A percentile compares a stretch with the other conserved stretches of the same genome.
Conservation (phyloP, 2,329 filamentous ascomycete species). For the Aspergillus eucalypticola region DNA sequence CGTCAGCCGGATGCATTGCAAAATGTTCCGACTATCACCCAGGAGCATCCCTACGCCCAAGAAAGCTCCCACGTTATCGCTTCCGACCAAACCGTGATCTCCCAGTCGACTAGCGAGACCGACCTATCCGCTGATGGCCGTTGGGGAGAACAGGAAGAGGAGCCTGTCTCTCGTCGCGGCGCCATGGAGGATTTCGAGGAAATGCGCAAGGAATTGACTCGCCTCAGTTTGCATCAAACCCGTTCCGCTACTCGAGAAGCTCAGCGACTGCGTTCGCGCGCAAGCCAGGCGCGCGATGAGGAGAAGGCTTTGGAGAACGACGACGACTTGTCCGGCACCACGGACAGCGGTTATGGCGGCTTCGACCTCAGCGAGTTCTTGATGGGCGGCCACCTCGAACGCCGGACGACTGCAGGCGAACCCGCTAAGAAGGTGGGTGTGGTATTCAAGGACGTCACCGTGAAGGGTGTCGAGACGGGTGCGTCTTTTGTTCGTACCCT, state of each 20-base stretch:
- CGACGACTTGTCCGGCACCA: constrained; percentile 7
- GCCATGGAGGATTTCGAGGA: constrained; percentile 63
- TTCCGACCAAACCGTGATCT: constrained; percentile 17
- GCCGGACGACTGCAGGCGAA: constrained; percentile 61
- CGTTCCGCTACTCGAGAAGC: constrained; percentile 31
- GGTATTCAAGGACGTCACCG: constrained; percentile 72
- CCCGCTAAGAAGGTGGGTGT: constrained; percentile 78
- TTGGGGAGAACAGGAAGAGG: constrained; percentile 65
- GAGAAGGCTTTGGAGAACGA: constrained; percentile 52
- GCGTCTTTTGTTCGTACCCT: constrained; percentile 70
- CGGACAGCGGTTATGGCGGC: constrained; percentile 38
- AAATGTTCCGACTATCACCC: constrained; percentile 8
- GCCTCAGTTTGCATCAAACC: constrained; percentile 49
- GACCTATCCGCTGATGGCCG: constrained; percentile 47
- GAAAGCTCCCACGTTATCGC: constrained; percentile 7
- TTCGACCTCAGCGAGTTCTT: constrained; percentile 72
- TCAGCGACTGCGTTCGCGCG: constrained; percentile 28
- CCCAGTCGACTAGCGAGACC: constrained; percentile 19
- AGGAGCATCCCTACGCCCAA: constrained; percentile 3
- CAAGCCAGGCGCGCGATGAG: constrained; percentile 36
- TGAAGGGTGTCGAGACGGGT: constrained; percentile 68
- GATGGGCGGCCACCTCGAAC: constrained; percentile 73
- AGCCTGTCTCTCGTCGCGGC: constrained; percentile 52
- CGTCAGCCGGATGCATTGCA: constrained; percentile 7
- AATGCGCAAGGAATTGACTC: constrained; percentile 57